phyloP scores from a whole-genome alignment of 2,329 filamentous ascomycete species.

The Neofusicoccum kwambonambiense region DNA sequence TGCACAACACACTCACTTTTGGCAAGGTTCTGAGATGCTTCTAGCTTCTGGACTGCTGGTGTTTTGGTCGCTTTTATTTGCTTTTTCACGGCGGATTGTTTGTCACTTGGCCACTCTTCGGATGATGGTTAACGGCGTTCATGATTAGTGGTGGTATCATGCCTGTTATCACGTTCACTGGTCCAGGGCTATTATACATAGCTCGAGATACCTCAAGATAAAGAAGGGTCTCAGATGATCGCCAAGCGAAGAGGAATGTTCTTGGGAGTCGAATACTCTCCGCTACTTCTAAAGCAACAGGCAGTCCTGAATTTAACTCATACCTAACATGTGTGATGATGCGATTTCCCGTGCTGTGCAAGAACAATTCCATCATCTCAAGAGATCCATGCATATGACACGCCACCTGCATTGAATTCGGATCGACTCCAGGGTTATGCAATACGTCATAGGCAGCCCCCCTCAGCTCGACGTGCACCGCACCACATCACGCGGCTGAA shows the following conservation, averaged over 20 bases:
- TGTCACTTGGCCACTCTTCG: background rate
- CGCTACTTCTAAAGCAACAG: conserved; percentile 7
- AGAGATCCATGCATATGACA: background rate
- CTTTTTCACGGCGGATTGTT: background rate
- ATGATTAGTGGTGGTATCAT: conserved; percentile 1
- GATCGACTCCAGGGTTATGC: background rate
- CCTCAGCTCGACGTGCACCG: background rate
- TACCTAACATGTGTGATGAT: background rate
- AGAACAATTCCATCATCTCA: background rate
- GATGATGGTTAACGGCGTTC: background rate
- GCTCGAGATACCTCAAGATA: conserved; percentile 6
- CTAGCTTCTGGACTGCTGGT: background rate
- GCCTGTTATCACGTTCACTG: background rate
- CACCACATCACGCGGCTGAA: no score
- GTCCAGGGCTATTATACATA: background rate
- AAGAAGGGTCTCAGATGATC: background rate
- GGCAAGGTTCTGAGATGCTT: background rate
- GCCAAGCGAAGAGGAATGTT: background rate
- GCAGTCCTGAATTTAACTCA: background rate
- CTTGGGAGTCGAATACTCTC: background rate
- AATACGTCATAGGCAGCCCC: background rate
- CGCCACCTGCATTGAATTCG: background rate
- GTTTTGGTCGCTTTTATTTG: background rate
- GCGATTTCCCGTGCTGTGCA: background rate
- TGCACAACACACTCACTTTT: conserved; percentile 7